Evolutionary conservation across 345 rosid genomes (phyloP).

Genomic region (Eutrema yunnanense): DNA sequence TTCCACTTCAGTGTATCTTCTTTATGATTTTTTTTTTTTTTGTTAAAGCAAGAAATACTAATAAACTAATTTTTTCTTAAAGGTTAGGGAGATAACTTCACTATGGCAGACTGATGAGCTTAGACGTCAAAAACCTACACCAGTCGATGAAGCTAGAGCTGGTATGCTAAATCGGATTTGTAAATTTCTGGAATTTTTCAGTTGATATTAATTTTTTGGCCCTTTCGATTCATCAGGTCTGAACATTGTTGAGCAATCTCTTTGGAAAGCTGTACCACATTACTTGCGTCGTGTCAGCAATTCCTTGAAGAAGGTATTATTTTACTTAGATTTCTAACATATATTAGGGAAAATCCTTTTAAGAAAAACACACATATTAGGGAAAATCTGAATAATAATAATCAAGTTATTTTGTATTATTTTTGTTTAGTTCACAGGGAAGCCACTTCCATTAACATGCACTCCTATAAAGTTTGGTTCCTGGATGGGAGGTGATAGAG

Average conservation of each 20-base stretch:
- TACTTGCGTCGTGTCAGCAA: conserved; percentile 89
- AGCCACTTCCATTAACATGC: conserved; percentile 80
- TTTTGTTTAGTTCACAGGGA: conserved; percentile 61
- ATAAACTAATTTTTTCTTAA: background rate
- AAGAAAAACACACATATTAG: too few species aligned
- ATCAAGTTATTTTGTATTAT: background rate
- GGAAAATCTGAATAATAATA: too few species aligned
- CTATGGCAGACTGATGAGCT: conserved; percentile 98
- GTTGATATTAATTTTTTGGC: background rate
- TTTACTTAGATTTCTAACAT: background rate
- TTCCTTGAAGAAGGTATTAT: conserved; percentile 70
- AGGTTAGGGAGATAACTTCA: conserved; percentile 89
- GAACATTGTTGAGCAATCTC: conserved; percentile 96
- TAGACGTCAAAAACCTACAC: conserved; percentile 90
- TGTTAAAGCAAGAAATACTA: background rate
- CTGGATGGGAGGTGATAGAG: conserved; percentile 99
- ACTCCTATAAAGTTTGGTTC: conserved; percentile 91
- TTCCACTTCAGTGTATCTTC: background rate
- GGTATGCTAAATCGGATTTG: conserved; percentile 37
- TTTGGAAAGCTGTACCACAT: conserved; percentile 94
- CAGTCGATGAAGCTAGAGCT: conserved; percentile 93
- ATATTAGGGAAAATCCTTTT: too few species aligned
- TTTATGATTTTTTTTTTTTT: background rate
- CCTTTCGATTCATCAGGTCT: conserved; percentile 40
- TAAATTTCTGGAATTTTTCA: background rate